phyloP scores from a whole-genome alignment of 805 yeast genomes.

The Cephaloascus fragrans region DNA sequence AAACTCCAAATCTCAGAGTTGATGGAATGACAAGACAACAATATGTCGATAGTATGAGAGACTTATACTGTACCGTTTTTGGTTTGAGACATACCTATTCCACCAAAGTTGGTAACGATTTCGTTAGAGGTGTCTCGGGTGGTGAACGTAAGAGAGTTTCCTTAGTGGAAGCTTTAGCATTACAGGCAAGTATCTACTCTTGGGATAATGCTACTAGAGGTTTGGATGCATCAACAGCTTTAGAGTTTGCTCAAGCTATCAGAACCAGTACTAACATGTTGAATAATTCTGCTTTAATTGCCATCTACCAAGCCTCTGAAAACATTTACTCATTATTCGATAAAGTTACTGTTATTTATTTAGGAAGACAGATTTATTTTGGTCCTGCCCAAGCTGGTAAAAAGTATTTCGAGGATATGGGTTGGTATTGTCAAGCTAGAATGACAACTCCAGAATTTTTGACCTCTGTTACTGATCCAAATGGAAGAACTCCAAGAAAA shows the following conservation, averaged over 20 bases:
- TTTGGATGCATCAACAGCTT: slow-evolving; percentile 60
- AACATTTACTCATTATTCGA: slow-evolving; percentile 53
- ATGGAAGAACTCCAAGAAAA: slow-evolving; percentile 37
- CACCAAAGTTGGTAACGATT: slow-evolving; percentile 55
- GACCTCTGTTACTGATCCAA: slow-evolving; percentile 61
- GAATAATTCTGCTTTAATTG: slow-evolving; percentile 49
- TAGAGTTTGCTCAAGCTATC: slow-evolving; percentile 52
- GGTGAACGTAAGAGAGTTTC: slow-evolving; percentile 84
- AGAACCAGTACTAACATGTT: slow-evolving; percentile 49
- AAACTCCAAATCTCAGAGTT: slow-evolving; percentile 50
- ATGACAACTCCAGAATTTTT: slow-evolving; percentile 66
- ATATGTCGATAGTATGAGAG: slow-evolving; percentile 26
- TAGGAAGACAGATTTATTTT: slow-evolving; percentile 52
- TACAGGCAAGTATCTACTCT: slow-evolving; percentile 51
- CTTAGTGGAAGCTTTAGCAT: slow-evolving; percentile 65
- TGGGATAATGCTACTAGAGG: slow-evolving; percentile 71
- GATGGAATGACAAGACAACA: slow-evolving; percentile 35
- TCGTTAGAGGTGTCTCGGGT: slow-evolving; percentile 69
- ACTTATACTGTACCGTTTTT: slow-evolving; percentile 18
- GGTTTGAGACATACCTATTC: slow-evolving; percentile 52
- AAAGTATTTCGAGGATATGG: slow-evolving; percentile 53
- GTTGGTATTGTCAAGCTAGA: slow-evolving; percentile 52
- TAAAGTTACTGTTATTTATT: slow-evolving; percentile 48
- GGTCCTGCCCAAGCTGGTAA: slow-evolving; percentile 47
- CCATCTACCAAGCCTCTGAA: slow-evolving; percentile 63